Percentiles rank a stretch among this genome's conserved stretches.
phyloP scores from a whole-genome alignment of 306 rosid species.

The Lathyrus sativus region DNA sequence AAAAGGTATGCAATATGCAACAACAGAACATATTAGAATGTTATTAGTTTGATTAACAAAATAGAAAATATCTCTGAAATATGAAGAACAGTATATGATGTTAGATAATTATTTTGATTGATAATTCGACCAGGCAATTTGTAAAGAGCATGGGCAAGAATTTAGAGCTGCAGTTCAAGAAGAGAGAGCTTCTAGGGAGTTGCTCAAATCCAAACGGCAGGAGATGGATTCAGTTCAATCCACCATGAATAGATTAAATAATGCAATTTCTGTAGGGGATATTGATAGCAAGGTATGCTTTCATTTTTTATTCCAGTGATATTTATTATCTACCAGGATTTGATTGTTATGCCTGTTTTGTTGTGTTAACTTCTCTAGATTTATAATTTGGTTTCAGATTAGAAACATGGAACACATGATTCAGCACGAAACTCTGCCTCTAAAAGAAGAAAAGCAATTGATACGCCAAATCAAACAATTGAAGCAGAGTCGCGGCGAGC shows the following conservation, averaged over 20 bases:
- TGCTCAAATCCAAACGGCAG: constrained; percentile 63
- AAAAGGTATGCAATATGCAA: constrained; percentile 49
- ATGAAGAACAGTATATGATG: constrained; percentile 27
- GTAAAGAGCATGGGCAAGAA: constrained; percentile 47
- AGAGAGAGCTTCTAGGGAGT: constrained; percentile 62
- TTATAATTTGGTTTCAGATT: constrained; percentile 53
- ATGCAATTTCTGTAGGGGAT: constrained; percentile 69
- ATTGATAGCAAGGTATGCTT: constrained; percentile 65
- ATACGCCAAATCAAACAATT: constrained; percentile 75
- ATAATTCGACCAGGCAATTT: constrained; percentile 54
- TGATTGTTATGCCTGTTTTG: constrained; percentile 26
- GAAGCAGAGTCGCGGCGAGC: constrained; percentile 73
- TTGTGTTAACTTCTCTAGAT: constrained; percentile 24
- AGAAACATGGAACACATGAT: constrained; percentile 71
- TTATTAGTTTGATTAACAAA: constrained; percentile 20
- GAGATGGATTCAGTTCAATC: constrained; percentile 76
- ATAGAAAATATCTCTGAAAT: neutral
- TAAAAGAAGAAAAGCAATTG: constrained; percentile 77
- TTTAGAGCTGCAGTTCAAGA: constrained; percentile 58
- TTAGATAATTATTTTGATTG: constrained; percentile 35
- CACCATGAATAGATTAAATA: constrained; percentile 60
- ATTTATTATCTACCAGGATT: constrained; percentile 24
- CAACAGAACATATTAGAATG: constrained; percentile 10
- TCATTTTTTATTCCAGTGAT: constrained; percentile 21
- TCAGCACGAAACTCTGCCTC: constrained; percentile 76